These are phyloP conservation scores for Rhizodiscina lignyota DNA, from an alignment of 495 filamentous ascomycete genomes.

Conservation along the genomic window DNA sequence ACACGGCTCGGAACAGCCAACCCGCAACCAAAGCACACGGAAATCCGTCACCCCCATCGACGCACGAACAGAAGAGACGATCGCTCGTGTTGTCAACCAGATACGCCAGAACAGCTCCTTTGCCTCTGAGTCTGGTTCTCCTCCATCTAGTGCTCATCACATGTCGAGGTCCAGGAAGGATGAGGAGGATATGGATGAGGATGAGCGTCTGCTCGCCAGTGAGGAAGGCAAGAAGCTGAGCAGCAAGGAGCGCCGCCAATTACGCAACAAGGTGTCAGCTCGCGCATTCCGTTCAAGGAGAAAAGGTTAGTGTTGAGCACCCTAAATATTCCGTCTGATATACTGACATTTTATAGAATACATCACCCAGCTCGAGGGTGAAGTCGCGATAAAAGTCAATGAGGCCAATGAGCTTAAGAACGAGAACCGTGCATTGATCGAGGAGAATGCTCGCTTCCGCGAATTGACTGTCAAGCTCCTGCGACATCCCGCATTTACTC, in stretches of 20 bases:
- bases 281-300: slow-evolving; percentile 86
- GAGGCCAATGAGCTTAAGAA: slow-evolving; percentile 55
- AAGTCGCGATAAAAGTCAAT: slow-evolving; percentile 54
- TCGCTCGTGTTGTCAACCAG: slow-evolving; percentile 65
- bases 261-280: slow-evolving; percentile 96
- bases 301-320: slow-evolving; percentile 55
- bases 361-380: slow-evolving; percentile 77
- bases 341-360: slow-evolving; percentile 61
- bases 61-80: slow-evolving; percentile 50
- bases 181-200: slow-evolving; percentile 96
- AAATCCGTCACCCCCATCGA: slow-evolving; percentile 5
- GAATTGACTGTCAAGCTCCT: slow-evolving; percentile 70
- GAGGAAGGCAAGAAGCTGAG: slow-evolving; percentile 95
- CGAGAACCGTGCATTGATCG: slow-evolving; percentile 54
- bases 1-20: slow-evolving; percentile 21
- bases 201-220: slow-evolving; percentile 79
- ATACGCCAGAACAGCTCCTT: slow-evolving; percentile 54
- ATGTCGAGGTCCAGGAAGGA: slow-evolving; percentile 55
- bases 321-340: slow-evolving; percentile 2
- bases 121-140: slow-evolving; percentile 31
- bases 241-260: slow-evolving; percentile 83
- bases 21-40: slow-evolving; percentile 11
- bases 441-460: slow-evolving; percentile 65
- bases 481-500: slow-evolving; percentile 69
- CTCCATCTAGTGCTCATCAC: slow-evolving; percentile 33